Percentiles rank a stretch among this genome's conserved stretches.
Evolutionary conservation across 495 filamentous ascomycete genomes (phyloP).

Genomic region (Penicillium arizonense): DNA sequence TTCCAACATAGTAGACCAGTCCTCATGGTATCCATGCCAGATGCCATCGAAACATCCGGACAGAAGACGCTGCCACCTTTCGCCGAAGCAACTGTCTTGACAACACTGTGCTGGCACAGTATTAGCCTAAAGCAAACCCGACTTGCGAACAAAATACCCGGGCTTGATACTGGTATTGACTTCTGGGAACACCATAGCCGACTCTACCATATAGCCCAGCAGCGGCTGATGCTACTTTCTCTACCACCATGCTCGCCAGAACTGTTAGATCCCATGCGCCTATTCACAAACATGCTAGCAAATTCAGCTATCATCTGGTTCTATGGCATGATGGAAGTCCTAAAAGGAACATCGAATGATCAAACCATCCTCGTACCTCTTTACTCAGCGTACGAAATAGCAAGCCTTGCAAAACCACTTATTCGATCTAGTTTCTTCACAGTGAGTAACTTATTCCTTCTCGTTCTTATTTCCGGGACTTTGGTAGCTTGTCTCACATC

Average conservation of each 20-base stretch:
- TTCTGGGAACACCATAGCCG: not conserved
- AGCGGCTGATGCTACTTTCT: constrained; percentile 4
- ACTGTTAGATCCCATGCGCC: constrained; percentile 4
- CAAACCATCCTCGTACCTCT: constrained; percentile 1
- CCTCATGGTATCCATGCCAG: not conserved
- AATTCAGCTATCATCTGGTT: constrained; percentile 6
- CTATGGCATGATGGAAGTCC: not conserved
- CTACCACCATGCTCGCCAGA: not conserved
- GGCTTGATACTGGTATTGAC: not conserved
- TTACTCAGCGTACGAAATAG: constrained; percentile 4
- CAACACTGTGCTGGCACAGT: constrained; percentile 5
- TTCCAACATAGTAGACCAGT: constrained; percentile 5
- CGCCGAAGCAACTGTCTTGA: constrained; percentile 3
- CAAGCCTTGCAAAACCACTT: constrained; percentile 2
- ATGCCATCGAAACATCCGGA: constrained; percentile 1
- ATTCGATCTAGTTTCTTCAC: constrained; percentile 3
- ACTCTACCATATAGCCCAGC: constrained; percentile 2
- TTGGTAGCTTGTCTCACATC: not conserved
- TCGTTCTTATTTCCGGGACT: not conserved
- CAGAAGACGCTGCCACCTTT: constrained; percentile 1
- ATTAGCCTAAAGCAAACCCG: not conserved
- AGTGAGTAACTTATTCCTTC: not conserved
- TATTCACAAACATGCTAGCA: constrained; percentile 6
- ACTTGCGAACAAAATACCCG: not conserved
- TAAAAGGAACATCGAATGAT: not conserved